A percentile compares a stretch with the other conserved stretches of the same genome.
phyloP scores from a whole-genome alignment of 352 stramenopile genomes.

The Phytophthora sojae region DNA sequence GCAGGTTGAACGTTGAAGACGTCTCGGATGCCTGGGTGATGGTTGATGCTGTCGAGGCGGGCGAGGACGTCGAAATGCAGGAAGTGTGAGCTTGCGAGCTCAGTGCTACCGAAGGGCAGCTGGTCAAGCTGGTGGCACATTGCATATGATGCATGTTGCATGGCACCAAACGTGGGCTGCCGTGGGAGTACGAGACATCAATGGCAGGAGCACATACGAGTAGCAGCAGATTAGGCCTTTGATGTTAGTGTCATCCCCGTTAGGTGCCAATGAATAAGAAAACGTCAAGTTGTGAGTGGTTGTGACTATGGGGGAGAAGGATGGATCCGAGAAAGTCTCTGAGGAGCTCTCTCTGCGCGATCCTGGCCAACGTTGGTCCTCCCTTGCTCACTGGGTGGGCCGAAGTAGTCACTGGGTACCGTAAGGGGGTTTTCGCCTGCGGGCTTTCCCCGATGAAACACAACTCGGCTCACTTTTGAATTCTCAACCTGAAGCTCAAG shows the following conservation, averaged over 20 bases:
- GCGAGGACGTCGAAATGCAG: conserved; percentile 3
- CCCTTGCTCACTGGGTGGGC: conserved; percentile 1
- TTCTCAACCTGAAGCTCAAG: not conserved
- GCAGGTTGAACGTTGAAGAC: conserved; percentile 1
- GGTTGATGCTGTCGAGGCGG: not conserved
- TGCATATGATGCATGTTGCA: not conserved
- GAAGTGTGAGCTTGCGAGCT: not conserved
- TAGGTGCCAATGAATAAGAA: conserved; percentile 5
- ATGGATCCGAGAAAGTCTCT: not conserved
- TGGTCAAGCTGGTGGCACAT: no score
- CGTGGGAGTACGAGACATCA: conserved; percentile 6
- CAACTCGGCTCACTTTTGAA: conserved; percentile 6
- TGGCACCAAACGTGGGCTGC: not conserved
- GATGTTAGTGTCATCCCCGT: conserved; percentile 1
- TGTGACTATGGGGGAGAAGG: conserved; percentile 6
- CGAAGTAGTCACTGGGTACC: not conserved
- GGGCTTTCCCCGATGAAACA: conserved; percentile 6
- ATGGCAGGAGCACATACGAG: not conserved
- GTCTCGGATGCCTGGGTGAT: not conserved
- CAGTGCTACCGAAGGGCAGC: no score
- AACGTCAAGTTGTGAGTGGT: conserved; percentile 2
- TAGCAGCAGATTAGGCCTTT: not conserved
- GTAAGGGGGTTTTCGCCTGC: not conserved
- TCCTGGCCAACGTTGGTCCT: not conserved
- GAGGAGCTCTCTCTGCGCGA: not conserved